These are phyloP conservation scores for Erysimum pusillum DNA, from an alignment of 441 rosid genomes.

Conservation along the genomic window DNA sequence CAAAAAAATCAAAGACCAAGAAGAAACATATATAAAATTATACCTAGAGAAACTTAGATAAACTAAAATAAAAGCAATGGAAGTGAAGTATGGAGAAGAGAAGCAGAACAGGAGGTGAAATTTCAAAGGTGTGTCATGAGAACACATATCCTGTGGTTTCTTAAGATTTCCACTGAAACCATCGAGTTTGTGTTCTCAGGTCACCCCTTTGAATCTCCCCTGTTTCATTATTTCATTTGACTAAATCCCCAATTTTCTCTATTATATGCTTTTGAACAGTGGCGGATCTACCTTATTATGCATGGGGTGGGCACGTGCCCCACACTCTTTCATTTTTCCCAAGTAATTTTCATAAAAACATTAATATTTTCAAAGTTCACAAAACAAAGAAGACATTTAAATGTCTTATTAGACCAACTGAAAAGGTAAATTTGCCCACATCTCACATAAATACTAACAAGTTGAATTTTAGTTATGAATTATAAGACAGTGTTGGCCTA, in stretches of 20 bases:
- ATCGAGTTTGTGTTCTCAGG: conserved; percentile 45
- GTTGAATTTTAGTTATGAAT: too few species aligned
- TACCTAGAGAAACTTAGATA: background rate
- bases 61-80: too few species aligned
- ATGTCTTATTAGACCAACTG: too few species aligned
- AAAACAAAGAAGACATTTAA: too few species aligned
- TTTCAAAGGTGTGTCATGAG: conserved; percentile 44
- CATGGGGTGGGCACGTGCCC: too few species aligned
- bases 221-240: background rate
- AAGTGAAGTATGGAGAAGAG: background rate
- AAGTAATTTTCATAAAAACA: too few species aligned
- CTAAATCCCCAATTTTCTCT: background rate
- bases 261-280: background rate
- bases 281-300: too few species aligned
- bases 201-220: conserved; percentile 47
- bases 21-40: background rate
- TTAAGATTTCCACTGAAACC: conserved; percentile 7
- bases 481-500: too few species aligned
- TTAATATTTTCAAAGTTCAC: too few species aligned
- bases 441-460: too few species aligned
- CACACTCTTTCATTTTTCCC: too few species aligned
- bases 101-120: conserved; percentile 30
- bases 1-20: conserved; percentile 12
- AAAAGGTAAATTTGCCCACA: too few species aligned
- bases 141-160: conserved; percentile 34